Conservation (phyloP, 805 yeast genomes). For the Yamadazyma sp. region DNA sequence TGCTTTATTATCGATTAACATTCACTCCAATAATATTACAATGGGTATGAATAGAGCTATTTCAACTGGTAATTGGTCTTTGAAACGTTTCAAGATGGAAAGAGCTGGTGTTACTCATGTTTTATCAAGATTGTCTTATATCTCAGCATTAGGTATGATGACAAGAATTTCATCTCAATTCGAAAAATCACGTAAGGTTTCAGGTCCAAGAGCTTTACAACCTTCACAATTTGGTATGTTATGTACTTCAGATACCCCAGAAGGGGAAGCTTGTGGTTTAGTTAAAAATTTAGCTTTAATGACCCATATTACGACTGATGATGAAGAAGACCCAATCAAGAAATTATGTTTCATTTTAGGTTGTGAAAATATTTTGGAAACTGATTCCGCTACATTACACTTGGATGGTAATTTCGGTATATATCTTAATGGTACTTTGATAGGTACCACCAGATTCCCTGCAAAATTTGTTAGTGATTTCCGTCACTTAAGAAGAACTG, state of each 20-base stretch:
- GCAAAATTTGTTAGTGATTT: conserved; percentile 75
- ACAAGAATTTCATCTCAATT: conserved; percentile 98
- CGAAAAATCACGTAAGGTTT: conserved; percentile 95
- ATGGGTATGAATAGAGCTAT: conserved; percentile 94
- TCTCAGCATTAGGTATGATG: conserved; percentile 98
- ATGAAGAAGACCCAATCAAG: conserved; percentile 86
- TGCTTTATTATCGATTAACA: conserved; percentile 83
- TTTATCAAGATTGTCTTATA: conserved; percentile 83
- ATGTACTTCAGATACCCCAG: conserved; percentile 98
- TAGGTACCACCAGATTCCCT: conserved; percentile 88
- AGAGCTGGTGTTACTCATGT: conserved; percentile 99
- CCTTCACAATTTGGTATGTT: conserved; percentile 99
- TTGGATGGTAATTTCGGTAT: conserved; percentile 77
- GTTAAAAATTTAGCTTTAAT: conserved; percentile 94
- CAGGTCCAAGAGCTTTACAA: conserved; percentile 98
- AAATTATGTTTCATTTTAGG: conserved; percentile 79
- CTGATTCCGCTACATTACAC: conserved; percentile 83
- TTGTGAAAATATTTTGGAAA: conserved; percentile 77
- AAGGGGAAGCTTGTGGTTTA: conserved; percentile 99
- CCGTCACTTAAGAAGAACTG: conserved; percentile 77
- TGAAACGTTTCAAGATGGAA: conserved; percentile 98
- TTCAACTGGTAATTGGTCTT: conserved; percentile 98
- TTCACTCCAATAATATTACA: conserved; percentile 90
- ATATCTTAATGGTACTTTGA: conserved; percentile 87
- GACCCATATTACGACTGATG: conserved; percentile 99